Evolutionary conservation across 1,284 basidiomycete genomes (phyloP).

Genomic region (Boletus mariae): DNA sequence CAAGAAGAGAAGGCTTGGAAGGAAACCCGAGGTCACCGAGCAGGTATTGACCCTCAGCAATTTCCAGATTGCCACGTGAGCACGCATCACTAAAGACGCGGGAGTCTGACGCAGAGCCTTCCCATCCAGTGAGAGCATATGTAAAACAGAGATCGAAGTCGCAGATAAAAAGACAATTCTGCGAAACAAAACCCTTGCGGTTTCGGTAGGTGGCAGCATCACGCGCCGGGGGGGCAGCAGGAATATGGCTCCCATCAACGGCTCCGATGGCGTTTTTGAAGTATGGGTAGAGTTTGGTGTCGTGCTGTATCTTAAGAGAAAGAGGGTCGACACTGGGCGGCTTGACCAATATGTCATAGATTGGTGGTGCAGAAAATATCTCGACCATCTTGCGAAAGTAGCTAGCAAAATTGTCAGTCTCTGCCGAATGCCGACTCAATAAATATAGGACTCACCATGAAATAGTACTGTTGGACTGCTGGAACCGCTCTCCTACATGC

Average conservation of each 20-base stretch:
- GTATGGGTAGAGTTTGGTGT: too few species aligned
- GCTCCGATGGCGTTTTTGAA: too few species aligned
- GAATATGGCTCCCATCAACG: neutral
- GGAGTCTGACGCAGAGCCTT: neutral
- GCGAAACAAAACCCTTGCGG: neutral
- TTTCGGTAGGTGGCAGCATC: neutral
- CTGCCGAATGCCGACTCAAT: too few species aligned
- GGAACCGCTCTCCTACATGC: too few species aligned
- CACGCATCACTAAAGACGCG: neutral
- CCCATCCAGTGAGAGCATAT: constrained; percentile 3
- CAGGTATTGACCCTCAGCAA: neutral
- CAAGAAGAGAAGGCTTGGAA: neutral
- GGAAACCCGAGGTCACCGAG: neutral
- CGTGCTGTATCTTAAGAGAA: too few species aligned
- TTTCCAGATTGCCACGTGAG: neutral
- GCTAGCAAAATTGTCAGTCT: too few species aligned
- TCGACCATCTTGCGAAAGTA: too few species aligned
- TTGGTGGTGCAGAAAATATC: too few species aligned
- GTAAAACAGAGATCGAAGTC: constrained; percentile 12
- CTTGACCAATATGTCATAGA: too few species aligned
- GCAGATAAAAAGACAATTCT: constrained; percentile 27
- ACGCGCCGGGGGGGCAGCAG: neutral
- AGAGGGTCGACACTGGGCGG: too few species aligned
- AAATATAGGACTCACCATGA: too few species aligned
- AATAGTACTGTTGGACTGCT: too few species aligned